Base-by-base conservation (phyloP, 495 filamentous ascomycete genomes). In the Tuber melanosporum region DNA sequence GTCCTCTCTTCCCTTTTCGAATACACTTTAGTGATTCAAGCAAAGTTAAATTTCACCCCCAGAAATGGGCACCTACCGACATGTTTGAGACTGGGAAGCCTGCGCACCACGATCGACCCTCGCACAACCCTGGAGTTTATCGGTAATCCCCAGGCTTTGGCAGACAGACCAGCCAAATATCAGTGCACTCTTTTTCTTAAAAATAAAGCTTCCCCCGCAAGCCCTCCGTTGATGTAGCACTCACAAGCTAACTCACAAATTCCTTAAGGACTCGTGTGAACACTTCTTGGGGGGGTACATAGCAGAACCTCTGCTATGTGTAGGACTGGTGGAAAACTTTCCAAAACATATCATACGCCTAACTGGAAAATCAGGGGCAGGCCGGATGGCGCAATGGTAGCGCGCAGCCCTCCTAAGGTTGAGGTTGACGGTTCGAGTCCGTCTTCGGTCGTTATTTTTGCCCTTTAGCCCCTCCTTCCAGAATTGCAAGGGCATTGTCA, bases 371-470 rank as follows among this genome's bases (percentile, higher is more conserved):
- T 41, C 39, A 73, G n/a, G 0, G 47, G 44, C 17, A 32, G 47
- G 74, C 75, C 42, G 43, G 69, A 66, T 78, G 70, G 76, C 74
- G 69, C 46, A 76, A 76, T 76, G 75, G 75, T 76, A 76, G 76
- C 74, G 75, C 70, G 70, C 76, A 71, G 75, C 66, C 75, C 70
- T 78, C 76, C 75, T 77, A 78, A 78, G 75, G 69, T 71, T 71
- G 69, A 78, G 76, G 75, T 77, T 78, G 75, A 77, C 74, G 76
- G 76, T 78, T 78, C 75, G 76, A 78, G 26, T 71, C 69, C 76
- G 74, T 77, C 76, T 47, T 73, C 71, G 74, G 76, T 76, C 74
- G 76, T 71, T 36, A 17, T 72, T 75, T 66, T 66, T 66, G 57
- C 14, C 26, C 57, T 66, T 66, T 3, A 66, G 14, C 3, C 14